phyloP scores from a whole-genome alignment of 2,329 filamentous ascomycete genomes.

The Xylariaceae sp. region DNA sequence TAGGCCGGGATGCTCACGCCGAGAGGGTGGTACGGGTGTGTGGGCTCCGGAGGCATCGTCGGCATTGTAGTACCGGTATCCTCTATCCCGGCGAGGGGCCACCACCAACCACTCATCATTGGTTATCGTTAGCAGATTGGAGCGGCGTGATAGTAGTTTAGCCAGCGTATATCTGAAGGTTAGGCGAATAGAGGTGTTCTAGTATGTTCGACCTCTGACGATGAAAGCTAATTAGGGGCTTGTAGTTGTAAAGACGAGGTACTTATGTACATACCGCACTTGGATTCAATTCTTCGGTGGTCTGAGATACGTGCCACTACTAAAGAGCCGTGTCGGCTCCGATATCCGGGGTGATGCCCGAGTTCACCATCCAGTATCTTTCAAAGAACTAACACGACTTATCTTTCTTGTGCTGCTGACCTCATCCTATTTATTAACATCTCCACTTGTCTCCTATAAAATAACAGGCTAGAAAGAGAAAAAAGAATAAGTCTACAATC shows the following conservation, averaged over 20 bases:
- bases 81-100: neutral
- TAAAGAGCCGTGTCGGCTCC: slow-evolving; percentile 22
- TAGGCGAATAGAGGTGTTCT: no score
- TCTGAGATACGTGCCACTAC: no score
- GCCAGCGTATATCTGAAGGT: no score
- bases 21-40: slow-evolving; percentile 60
- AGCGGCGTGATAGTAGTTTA: neutral
- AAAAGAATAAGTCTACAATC: no score
- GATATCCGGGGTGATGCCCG: neutral
- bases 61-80: neutral
- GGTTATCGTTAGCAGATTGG: neutral
- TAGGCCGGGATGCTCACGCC: slow-evolving; percentile 53
- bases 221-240: neutral
- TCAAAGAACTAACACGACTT: neutral
- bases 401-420: neutral
- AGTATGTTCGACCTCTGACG: neutral
- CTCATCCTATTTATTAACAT: no score
- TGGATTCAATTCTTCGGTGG: no score
- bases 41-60: slow-evolving; percentile 25
- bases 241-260: neutral
- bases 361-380: neutral
- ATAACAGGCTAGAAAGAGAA: no score
- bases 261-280: no score
- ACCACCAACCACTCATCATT: slow-evolving; percentile 21
- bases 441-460: no score